These are phyloP conservation scores for sunflower (Helianthus annuus) DNA, from an alignment of 129 eudicot genomes.

Conservation along the genomic window DNA sequence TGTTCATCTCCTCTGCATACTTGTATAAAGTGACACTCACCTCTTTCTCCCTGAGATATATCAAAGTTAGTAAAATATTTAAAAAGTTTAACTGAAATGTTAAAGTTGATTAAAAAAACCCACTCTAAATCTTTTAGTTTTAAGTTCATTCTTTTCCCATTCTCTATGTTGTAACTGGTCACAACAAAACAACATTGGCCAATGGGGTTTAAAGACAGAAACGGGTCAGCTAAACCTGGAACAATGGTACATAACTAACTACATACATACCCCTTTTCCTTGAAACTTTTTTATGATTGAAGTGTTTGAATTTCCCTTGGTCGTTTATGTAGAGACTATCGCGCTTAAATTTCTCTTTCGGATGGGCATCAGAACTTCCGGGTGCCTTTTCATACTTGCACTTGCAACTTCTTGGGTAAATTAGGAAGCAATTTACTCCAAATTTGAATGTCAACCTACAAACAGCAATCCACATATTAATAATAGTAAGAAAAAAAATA, in stretches of 20 bases:
- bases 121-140: no score
- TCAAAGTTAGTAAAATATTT: no score
- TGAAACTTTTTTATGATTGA: constrained; percentile 73
- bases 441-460: constrained; percentile 56
- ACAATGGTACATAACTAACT: background rate
- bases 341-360: constrained; percentile 51
- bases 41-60: no score
- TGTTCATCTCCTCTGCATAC: no score
- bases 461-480: constrained; percentile 11
- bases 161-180: no score
- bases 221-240: no score
- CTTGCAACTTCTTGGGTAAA: constrained; percentile 36
- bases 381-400: constrained; percentile 42
- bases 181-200: no score
- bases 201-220: no score
- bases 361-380: constrained; percentile 38
- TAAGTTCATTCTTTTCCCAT: no score
- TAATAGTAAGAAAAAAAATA: background rate
- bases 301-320: constrained; percentile 52
- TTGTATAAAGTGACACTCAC: no score
- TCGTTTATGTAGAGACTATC: constrained; percentile 70
- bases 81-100: no score
- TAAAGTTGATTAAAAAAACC: no score
- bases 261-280: constrained; percentile 70
- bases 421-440: constrained; percentile 33